Percentiles rank a stretch among this genome's conserved stretches.
Conservation (phyloP, 2,329 filamentous ascomycete species). For the Fusarium sp. region DNA sequence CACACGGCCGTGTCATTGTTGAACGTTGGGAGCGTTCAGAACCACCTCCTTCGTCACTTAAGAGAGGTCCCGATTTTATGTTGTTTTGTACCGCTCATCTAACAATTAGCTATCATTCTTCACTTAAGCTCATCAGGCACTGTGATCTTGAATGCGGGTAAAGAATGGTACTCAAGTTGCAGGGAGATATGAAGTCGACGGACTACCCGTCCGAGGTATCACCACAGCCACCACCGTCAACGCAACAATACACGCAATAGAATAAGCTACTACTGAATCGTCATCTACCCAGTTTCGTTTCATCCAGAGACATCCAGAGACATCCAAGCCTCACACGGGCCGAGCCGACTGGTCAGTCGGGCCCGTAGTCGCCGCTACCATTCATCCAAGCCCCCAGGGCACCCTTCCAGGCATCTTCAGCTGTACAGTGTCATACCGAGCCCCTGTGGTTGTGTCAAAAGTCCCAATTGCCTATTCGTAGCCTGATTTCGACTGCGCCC, state of each 20-base stretch:
- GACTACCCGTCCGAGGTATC: not conserved
- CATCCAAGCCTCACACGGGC: not conserved
- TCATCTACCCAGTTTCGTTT: not conserved
- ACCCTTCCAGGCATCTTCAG: not conserved
- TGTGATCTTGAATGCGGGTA: not conserved
- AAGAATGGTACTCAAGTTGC: not conserved
- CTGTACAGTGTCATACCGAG: not conserved
- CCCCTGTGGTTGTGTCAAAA: not conserved
- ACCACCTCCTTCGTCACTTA: not conserved
- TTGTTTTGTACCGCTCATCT: no score
- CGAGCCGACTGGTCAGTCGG: not conserved
- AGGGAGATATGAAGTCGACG: not conserved
- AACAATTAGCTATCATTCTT: not conserved
- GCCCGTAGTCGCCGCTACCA: not conserved
- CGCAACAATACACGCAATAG: not conserved
- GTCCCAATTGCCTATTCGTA: not conserved
- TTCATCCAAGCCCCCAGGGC: not conserved
- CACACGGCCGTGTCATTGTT: not conserved
- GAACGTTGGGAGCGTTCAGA: not conserved
- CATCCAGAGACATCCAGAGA: not conserved
- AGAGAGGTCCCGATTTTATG: not conserved
- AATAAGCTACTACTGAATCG: not conserved
- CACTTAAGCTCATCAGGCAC: not conserved
- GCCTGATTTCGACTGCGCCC: not conserved
- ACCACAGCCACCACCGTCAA: not conserved